Conservation (phyloP, 768 basidiomycete genomes). For the Multifurca ochricompacta region DNA sequence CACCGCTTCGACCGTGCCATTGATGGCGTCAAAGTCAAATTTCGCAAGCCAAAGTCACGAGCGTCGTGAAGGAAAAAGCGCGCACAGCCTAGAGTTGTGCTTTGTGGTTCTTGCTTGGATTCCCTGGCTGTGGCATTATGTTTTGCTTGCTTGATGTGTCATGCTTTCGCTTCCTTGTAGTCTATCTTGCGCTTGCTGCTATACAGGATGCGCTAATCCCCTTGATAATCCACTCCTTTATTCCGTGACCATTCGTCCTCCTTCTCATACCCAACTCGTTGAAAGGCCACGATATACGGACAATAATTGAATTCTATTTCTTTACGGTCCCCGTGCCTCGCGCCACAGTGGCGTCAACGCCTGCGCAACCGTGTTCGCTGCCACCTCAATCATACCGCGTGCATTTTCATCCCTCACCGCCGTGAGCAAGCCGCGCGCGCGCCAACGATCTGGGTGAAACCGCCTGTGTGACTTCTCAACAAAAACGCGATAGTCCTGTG, state of each 20-base stretch:
- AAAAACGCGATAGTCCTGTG: conserved; percentile 55
- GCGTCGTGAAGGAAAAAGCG: neutral
- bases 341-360: conserved; percentile 66
- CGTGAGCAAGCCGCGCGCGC: conserved; percentile 53
- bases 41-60: conserved; percentile 1
- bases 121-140: too few species aligned
- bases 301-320: conserved; percentile 1
- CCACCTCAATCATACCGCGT: conserved; percentile 56
- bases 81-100: neutral
- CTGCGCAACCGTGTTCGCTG: conserved; percentile 63
- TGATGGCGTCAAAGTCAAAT: conserved; percentile 8
- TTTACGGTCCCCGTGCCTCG: conserved; percentile 30
- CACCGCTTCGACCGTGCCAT: neutral
- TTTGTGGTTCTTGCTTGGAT: neutral
- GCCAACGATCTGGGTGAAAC: conserved; percentile 80
- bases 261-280: neutral
- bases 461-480: conserved; percentile 63
- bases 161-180: neutral
- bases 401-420: conserved; percentile 51
- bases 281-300: neutral
- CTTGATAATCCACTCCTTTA: neutral
- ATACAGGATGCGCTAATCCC: neutral
- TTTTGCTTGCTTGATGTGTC: neutral
- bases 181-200: neutral
- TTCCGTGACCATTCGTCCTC: neutral